These are phyloP conservation scores for Pseudozyma sp. DNA, from an alignment of 1,284 basidiomycete genomes.

Conservation along the genomic window DNA sequence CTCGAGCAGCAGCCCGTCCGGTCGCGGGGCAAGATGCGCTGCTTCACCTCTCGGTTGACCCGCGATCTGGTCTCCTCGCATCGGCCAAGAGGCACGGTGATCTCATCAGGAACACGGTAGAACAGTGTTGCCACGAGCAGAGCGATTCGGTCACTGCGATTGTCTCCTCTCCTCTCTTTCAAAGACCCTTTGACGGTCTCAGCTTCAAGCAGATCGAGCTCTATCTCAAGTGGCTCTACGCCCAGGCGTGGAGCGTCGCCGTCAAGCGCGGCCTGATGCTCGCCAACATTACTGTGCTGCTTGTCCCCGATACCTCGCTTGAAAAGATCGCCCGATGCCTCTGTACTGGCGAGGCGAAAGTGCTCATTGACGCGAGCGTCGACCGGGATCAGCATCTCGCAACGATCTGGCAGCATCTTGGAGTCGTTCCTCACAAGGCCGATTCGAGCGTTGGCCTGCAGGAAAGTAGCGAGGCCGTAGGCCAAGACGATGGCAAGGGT, in stretches of 20 bases:
- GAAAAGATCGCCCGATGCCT: constrained; percentile 9
- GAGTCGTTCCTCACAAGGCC: not conserved
- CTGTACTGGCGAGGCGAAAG: not conserved
- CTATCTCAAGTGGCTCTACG: constrained; percentile 62
- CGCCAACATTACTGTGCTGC: constrained; percentile 57
- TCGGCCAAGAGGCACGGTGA: constrained; percentile 39
- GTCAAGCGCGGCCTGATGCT: constrained; percentile 41
- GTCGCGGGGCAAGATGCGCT: constrained; percentile 7
- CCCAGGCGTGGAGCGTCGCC: constrained; percentile 60
- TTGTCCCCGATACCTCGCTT: constrained; percentile 31
- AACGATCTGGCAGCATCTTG: constrained; percentile 17
- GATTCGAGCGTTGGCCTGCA: constrained; percentile 12
- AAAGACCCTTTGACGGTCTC: constrained; percentile 10
- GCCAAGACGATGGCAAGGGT: constrained; percentile 36
- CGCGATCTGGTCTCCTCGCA: constrained; percentile 14
- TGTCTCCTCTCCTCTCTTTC: constrained; percentile 37
- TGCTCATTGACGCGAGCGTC: constrained; percentile 20
- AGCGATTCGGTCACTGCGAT: constrained; percentile 35
- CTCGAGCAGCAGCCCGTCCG: constrained; percentile 24
- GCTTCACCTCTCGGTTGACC: constrained; percentile 25
- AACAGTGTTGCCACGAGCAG: constrained; percentile 17
- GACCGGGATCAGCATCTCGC: not conserved
- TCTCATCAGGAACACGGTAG: constrained; percentile 37
- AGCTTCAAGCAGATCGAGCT: constrained; percentile 55
- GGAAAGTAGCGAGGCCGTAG: constrained; percentile 10